Evolutionary conservation across 129 eudicot genomes (phyloP), one percentile per base, ranked within the genome.

Genomic region (Saposhnikovia divaricata): DNA sequence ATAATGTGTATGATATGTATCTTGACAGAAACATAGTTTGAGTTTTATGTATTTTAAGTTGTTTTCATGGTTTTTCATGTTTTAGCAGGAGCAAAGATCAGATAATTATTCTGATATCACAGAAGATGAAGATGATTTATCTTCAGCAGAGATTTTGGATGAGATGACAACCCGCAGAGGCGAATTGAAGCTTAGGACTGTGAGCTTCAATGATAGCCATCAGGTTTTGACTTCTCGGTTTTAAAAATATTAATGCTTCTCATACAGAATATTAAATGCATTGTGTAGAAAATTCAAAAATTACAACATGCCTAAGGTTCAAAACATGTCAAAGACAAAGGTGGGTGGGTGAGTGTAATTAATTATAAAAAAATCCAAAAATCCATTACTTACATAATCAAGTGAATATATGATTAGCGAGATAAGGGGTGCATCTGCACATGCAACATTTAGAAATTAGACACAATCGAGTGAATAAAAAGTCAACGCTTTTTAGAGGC

Each of bases 101-200:
- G 34, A 7, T 12, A n/a, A 79, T 72, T 82, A 68, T 73, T 77
- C 81, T 27, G 90, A 85, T 43, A 77, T 37, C 66, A 82, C 80
- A 70, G 93, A 75, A 53, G 79, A 77, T 51, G 85, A 25, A 18
- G 79, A 78, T 7, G 87, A 85, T 77, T 80, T 89, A 38, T 88
- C 90, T 81, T 83, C 92, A 48, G 92, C 89, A 0, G 98, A 93
- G 72, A 51, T 91, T 84, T 82, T 93, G 28, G 98, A 93, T 79
- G 98, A 91, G 87, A 83, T 91, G 86, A 88, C 91, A 13, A 93
- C 98, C 13, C 90, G 74, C 53, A 93, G 98, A 84, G 98, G 98
- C 23, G 98, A 93, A 80, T 77, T 93, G 76, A 93, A 91, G 86
- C 84, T 80, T 27, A 84, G 98, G 84, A 82, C 87, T 5, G 72